These are phyloP conservation scores for Diacronema lutheri DNA, from an alignment of 78 protist species.

Conservation along the genomic window DNA sequence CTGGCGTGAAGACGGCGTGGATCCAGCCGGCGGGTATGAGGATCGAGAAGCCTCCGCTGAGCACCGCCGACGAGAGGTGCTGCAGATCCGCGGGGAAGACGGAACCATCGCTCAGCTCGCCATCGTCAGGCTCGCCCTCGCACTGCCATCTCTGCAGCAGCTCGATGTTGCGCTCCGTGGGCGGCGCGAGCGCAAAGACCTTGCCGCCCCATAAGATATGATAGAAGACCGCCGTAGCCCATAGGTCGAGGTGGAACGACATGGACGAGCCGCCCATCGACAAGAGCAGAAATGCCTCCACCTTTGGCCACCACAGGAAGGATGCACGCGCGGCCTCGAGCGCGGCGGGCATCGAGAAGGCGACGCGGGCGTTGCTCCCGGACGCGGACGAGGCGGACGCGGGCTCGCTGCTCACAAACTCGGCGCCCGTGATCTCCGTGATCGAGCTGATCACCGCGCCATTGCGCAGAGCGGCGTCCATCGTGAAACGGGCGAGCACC, in stretches of 20 bases:
- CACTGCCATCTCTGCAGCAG: background rate
- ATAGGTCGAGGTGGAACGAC: background rate
- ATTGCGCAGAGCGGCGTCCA: no score
- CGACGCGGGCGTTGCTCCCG: no score
- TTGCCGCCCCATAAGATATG: background rate
- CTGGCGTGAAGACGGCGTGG: background rate
- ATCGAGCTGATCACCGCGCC: no score
- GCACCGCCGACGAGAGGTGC: background rate
- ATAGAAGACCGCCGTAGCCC: background rate
- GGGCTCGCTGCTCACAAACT: no score
- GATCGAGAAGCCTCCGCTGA: background rate
- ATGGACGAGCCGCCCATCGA: background rate
- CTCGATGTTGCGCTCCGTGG: background rate
- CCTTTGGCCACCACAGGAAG: background rate
- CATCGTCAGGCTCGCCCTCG: background rate
- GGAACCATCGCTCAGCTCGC: background rate
- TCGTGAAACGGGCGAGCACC: no score
- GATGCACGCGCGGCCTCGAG: no score
- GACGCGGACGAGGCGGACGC: no score
- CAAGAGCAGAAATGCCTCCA: background rate
- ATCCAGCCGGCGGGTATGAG: background rate
- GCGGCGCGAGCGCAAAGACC: background rate
- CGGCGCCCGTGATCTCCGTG: no score
- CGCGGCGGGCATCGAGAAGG: no score
- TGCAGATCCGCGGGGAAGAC: background rate